A percentile compares a stretch with the other conserved stretches of the same genome.
phyloP scores from a whole-genome alignment of 352 stramenopile species.

The Globisporangium emineosum region DNA sequence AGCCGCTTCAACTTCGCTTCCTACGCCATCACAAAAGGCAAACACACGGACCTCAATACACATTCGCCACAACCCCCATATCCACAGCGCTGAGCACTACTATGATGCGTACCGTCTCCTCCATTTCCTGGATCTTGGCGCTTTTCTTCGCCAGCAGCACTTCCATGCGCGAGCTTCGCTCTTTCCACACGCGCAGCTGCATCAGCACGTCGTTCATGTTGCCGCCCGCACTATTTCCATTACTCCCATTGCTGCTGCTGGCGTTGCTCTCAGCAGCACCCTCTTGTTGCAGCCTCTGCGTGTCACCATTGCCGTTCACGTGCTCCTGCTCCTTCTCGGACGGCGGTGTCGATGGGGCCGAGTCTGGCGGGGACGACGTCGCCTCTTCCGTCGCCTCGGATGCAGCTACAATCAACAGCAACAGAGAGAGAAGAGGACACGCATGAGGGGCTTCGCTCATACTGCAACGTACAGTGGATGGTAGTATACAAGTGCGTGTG shows the following conservation, averaged over 20 bases:
- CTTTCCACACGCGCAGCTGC: constrained; percentile 57
- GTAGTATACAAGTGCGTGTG: neutral
- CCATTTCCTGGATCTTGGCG: constrained; percentile 68
- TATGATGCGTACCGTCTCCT: constrained; percentile 60
- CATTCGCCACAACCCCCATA: neutral
- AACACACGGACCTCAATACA: neutral
- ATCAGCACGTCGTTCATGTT: constrained; percentile 25
- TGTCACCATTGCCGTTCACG: neutral
- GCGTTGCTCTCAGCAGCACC: neutral
- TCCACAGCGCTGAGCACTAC: neutral
- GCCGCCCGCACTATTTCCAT: neutral
- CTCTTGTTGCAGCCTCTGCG: neutral
- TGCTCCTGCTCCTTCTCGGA: constrained; percentile 1
- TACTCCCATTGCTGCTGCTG: neutral
- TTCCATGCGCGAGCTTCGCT: constrained; percentile 58
- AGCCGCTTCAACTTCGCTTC: constrained; percentile 81
- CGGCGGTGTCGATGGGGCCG: constrained; percentile 5
- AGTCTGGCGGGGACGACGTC: constrained; percentile 7
- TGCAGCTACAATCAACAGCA: neutral
- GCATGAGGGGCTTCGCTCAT: neutral
- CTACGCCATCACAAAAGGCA: constrained; percentile 19
- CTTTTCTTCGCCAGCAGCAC: constrained; percentile 66
- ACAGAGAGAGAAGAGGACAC: neutral
- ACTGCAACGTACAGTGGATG: neutral
- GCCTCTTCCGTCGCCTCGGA: constrained; percentile 5